A percentile compares a stretch with the other conserved stretches of the same genome.
These are phyloP conservation scores for Schoenoplectus triqueter DNA, from an alignment of 202 grass and related monocot species.

Conservation along the genomic window DNA sequence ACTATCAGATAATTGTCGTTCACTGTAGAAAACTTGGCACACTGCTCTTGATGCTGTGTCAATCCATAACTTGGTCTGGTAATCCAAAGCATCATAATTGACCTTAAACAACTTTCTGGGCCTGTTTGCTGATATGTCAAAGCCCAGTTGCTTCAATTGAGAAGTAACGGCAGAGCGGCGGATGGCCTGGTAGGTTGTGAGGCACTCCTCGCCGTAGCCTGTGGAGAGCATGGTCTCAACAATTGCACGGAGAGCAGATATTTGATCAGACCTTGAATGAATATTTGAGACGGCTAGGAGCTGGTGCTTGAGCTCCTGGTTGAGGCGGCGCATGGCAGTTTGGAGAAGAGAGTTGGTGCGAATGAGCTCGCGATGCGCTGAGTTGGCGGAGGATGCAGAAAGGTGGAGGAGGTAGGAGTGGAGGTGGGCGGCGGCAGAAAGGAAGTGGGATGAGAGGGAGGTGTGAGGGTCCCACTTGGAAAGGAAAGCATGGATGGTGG, in stretches of 20 bases:
- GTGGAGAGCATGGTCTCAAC: slow-evolving; percentile 61
- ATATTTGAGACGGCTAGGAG: slow-evolving; percentile 33
- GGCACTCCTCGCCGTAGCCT: slow-evolving; percentile 68
- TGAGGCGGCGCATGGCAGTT: slow-evolving; percentile 57
- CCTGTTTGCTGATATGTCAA: slow-evolving; percentile 15
- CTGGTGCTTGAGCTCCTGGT: slow-evolving; percentile 52
- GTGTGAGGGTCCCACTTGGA: slow-evolving; percentile 30
- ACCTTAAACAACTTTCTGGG: slow-evolving; percentile 43
- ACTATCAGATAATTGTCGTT: slow-evolving; percentile 54
- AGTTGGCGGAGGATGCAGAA: background rate
- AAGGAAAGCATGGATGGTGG: slow-evolving; percentile 27
- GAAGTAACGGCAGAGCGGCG: slow-evolving; percentile 42
- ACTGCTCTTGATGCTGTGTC: slow-evolving; percentile 41
- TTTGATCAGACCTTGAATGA: background rate
- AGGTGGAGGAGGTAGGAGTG: slow-evolving; percentile 73
- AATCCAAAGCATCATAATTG: slow-evolving; percentile 49
- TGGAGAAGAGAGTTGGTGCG: slow-evolving; percentile 64
- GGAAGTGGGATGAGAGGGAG: slow-evolving; percentile 43
- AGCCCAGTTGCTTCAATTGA: slow-evolving; percentile 45
- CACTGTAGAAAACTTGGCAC: slow-evolving; percentile 44
- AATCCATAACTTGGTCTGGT: slow-evolving; percentile 58
- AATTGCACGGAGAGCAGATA: slow-evolving; percentile 39
- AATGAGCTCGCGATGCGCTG: slow-evolving; percentile 33
- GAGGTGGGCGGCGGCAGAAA: slow-evolving; percentile 52
- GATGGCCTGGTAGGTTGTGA: slow-evolving; percentile 49